phyloP scores from a whole-genome alignment of 768 basidiomycete species.

The Holtermanniella nyarrowii region DNA sequence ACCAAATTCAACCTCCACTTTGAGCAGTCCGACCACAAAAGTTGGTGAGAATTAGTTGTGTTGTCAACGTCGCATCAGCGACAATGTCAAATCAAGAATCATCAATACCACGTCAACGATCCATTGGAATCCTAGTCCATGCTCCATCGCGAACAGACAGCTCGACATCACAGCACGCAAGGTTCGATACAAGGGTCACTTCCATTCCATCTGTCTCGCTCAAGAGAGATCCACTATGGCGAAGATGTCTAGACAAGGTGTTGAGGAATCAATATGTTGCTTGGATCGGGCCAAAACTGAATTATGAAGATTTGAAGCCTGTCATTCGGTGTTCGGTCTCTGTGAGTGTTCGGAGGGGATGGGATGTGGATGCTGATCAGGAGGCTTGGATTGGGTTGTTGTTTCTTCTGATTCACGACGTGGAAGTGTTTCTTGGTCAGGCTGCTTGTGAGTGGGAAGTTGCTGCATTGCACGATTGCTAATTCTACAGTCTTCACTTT shows the following conservation, averaged over 20 bases:
- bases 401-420: conserved; percentile 23
- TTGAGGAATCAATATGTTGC: neutral
- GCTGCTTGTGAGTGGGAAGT: conserved; percentile 26
- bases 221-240: neutral
- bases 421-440: conserved; percentile 23
- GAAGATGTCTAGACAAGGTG: neutral
- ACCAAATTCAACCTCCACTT: too few relatives aligned
- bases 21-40: too few relatives aligned
- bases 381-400: conserved; percentile 36
- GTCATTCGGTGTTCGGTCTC: conserved; percentile 29
- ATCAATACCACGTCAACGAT: too few relatives aligned
- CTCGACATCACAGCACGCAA: too few relatives aligned
- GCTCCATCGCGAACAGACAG: too few relatives aligned
- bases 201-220: too few relatives aligned
- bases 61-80: too few relatives aligned
- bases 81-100: too few relatives aligned
- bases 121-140: too few relatives aligned
- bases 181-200: too few relatives aligned
- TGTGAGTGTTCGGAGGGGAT: conserved; percentile 10
- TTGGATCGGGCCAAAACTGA: conserved; percentile 27
- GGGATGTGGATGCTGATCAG: neutral
- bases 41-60: too few relatives aligned
- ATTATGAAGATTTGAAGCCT: conserved; percentile 25
- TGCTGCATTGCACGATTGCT: neutral
- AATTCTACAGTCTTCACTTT: conserved; percentile 20